Evolutionary conservation across 805 yeast species (phyloP), one percentile per base, ranked within the genome.

Genomic region (Kazachstania taianensis): DNA sequence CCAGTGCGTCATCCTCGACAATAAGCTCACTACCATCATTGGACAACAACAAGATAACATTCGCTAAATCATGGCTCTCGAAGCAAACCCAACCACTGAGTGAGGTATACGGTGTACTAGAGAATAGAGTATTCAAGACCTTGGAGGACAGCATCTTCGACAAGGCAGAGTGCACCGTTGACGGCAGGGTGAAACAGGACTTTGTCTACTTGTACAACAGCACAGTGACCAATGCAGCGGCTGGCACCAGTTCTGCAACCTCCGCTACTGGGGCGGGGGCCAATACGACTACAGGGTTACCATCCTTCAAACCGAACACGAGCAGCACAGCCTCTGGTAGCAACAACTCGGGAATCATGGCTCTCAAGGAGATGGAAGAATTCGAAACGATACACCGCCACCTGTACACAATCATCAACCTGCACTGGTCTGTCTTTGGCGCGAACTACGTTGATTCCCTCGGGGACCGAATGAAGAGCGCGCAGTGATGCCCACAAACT

Each of bases 21-120:
- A 10, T 20, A 7, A 8, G 13, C 15, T 13, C 22, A 14, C 17
- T 36, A 7, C 64, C 53, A 2, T 29, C 49, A 4, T 37, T 56
- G 28, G 55, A 51, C 30, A 47, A 48, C 19, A 36, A 45, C 2
- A 58, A 53, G 36, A 47, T 59, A 1, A 70, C 69, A 39, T 80
- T 84, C 55, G 73, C 81, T 29, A 73, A 74, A 54, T 73, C 77
- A 44, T 84, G 95, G 94, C 66, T 85, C 31, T 66, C 81, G 33
- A 82, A 79, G 52, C 94, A 85, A 59, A 80, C 87, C 9, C 94
- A 84, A 59, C 95, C 95, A 33, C 66, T 66, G 41, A 76, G 89
- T 6, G 78, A 73, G 35, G 81, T 84, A 27, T 84, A 84, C 53
- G 77, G 78, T 5, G 66, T 83, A 33, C 66, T 85, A 69, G 95